A percentile compares a stretch with the other conserved stretches of the same genome.
Evolutionary conservation across 768 basidiomycete genomes (phyloP).

Genomic region (Tylopilus sp.): DNA sequence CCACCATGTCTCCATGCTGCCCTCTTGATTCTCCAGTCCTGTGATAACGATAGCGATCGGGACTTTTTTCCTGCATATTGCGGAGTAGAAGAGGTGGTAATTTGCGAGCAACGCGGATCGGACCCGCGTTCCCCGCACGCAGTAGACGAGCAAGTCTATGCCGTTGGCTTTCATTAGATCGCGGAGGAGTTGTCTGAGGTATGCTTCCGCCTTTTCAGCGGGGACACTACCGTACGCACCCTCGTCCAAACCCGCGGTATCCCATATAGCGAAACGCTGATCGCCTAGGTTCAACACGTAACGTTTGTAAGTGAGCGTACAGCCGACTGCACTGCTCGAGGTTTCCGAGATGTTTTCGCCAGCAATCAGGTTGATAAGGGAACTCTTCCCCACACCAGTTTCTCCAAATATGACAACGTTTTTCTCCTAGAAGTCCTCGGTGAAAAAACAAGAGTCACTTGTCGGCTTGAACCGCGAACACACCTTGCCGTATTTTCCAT

Average conservation of each 20-base stretch:
- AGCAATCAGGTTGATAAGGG: constrained; percentile 22
- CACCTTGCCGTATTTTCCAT: constrained; percentile 6
- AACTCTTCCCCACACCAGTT: constrained; percentile 24
- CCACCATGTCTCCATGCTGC: constrained; percentile 32
- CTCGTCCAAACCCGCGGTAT: constrained; percentile 26
- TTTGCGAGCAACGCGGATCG: constrained; percentile 27
- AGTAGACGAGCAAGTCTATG: constrained; percentile 27
- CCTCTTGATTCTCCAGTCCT: constrained; percentile 35
- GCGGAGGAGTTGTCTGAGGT: constrained; percentile 29
- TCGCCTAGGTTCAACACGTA: constrained; percentile 8
- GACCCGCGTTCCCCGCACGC: constrained; percentile 25
- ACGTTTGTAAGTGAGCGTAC: constrained; percentile 11
- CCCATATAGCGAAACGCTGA: constrained; percentile 20
- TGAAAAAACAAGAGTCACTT: neutral
- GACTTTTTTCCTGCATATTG: constrained; percentile 37
- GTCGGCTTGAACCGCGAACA: neutral
- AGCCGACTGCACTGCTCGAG: constrained; percentile 22
- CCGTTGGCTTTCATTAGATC: constrained; percentile 10
- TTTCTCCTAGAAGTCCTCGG: constrained; percentile 6
- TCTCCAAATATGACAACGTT: constrained; percentile 22
- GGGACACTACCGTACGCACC: constrained; percentile 19
- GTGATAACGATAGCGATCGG: constrained; percentile 38
- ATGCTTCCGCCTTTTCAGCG: constrained; percentile 21
- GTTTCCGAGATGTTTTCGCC: constrained; percentile 8
- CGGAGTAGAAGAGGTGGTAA: constrained; percentile 37